phyloP scores from a whole-genome alignment of 306 rosid species.

The Crotalaria pallida region DNA sequence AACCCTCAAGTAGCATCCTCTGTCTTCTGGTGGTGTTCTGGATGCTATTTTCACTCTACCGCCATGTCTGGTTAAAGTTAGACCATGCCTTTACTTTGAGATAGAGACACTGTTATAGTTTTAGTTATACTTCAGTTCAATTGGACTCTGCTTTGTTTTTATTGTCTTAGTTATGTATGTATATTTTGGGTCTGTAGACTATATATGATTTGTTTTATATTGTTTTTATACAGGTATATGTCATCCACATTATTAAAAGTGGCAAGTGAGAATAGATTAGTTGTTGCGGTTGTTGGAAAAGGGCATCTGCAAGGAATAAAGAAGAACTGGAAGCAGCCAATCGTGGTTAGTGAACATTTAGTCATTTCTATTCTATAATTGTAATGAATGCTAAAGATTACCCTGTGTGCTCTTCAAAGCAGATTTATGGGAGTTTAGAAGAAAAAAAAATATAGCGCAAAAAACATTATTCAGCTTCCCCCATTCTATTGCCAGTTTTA shows the following conservation, averaged over 20 bases:
- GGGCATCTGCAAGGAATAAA: constrained; percentile 91
- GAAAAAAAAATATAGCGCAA: background rate
- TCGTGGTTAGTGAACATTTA: constrained; percentile 48
- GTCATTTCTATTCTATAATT: background rate
- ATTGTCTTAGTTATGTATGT: background rate
- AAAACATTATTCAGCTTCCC: background rate
- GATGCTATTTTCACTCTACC: background rate
- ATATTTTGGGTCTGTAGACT: background rate
- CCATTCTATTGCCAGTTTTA: background rate
- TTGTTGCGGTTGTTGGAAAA: constrained; percentile 89
- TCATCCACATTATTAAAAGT: constrained; percentile 59
- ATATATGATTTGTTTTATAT: background rate
- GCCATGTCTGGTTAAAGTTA: background rate
- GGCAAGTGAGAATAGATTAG: constrained; percentile 44
- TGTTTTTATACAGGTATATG: constrained; percentile 62
- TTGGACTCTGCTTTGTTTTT: background rate
- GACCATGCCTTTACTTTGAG: constrained; percentile 1
- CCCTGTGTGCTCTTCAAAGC: background rate
- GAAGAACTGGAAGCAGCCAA: constrained; percentile 85
- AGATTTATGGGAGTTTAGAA: background rate
- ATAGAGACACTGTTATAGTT: background rate
- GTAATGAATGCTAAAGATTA: background rate
- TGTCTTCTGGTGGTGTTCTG: background rate
- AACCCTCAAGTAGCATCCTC: background rate
- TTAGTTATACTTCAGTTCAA: background rate